Evolutionary conservation across 2,329 filamentous ascomycete genomes (phyloP).

Genomic region (Alternaria viburni): DNA sequence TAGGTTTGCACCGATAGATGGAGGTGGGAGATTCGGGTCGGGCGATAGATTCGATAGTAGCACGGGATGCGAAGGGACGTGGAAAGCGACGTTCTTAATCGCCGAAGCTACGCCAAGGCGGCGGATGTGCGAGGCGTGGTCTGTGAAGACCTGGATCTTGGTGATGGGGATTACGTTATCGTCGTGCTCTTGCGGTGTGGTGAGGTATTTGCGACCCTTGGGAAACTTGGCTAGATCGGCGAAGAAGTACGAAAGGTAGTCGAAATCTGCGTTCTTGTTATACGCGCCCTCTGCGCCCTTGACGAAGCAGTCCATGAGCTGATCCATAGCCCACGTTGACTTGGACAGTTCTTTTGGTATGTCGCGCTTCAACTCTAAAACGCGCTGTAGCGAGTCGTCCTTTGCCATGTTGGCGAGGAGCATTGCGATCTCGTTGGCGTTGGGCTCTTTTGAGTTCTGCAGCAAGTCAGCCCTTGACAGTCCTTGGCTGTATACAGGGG

Average conservation of each 20-base stretch:
- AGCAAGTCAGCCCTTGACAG: slow-evolving; percentile 10
- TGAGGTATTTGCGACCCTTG: slow-evolving; percentile 76
- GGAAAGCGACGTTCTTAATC: slow-evolving; percentile 93
- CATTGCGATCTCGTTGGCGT: slow-evolving; percentile 87
- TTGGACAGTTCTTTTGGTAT: slow-evolving; percentile 73
- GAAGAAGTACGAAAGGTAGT: slow-evolving; percentile 94
- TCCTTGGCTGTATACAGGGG: background rate
- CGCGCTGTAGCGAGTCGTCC: slow-evolving; percentile 71
- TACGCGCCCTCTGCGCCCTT: slow-evolving; percentile 83
- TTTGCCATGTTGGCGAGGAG: slow-evolving; percentile 91
- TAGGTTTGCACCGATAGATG: slow-evolving; percentile 76
- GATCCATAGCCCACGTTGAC: slow-evolving; percentile 79
- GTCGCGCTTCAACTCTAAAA: slow-evolving; percentile 72
- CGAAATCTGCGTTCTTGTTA: slow-evolving; percentile 85
- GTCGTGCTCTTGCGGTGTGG: slow-evolving; percentile 77
- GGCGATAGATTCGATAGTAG: slow-evolving; percentile 62
- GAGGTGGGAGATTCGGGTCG: slow-evolving; percentile 39
- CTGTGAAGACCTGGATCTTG: slow-evolving; percentile 93
- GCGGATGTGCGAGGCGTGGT: slow-evolving; percentile 81
- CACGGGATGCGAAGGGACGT: slow-evolving; percentile 72
- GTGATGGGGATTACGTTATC: slow-evolving; percentile 79
- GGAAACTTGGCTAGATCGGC: slow-evolving; percentile 85
- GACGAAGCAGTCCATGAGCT: slow-evolving; percentile 94
- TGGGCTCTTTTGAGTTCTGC: slow-evolving; percentile 74
- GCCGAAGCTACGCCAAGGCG: slow-evolving; percentile 94